Evolutionary conservation across 2,329 filamentous ascomycete species (phyloP).

Genomic region (Microcera coccophila): DNA sequence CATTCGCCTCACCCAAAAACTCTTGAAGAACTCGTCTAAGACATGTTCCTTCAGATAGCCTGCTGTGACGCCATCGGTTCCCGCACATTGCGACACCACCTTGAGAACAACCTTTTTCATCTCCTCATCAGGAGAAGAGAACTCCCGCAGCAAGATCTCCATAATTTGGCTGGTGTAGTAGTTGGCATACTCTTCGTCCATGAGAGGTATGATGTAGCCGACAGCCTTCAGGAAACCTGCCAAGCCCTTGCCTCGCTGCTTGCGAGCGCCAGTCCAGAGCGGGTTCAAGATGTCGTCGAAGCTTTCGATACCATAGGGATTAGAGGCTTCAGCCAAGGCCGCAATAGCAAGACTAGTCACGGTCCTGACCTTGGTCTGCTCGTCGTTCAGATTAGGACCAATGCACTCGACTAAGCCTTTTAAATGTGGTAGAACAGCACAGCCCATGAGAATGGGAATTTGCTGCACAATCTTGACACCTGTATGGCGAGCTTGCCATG

Average conservation of each 20-base stretch:
- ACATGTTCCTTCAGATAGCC: conserved; percentile 95
- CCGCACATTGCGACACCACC: conserved; percentile 92
- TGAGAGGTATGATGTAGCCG: conserved; percentile 95
- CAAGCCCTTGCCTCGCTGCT: conserved; percentile 93
- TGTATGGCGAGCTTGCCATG: conserved; percentile 96
- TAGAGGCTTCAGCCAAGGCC: conserved; percentile 90
- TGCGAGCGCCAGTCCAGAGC: conserved; percentile 91
- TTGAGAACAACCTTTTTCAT: conserved; percentile 99
- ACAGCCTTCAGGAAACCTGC: conserved; percentile 96
- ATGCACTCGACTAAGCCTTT: conserved; percentile 97
- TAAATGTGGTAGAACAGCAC: conserved; percentile 88
- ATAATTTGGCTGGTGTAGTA: conserved; percentile 99
- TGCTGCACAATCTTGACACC: conserved; percentile 99
- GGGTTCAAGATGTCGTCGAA: conserved; percentile 98
- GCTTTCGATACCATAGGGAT: conserved; percentile 97
- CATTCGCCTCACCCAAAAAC: conserved; percentile 97
- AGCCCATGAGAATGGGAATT: conserved; percentile 98
- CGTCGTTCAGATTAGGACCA: conserved; percentile 90
- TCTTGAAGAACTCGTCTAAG: conserved; percentile 95
- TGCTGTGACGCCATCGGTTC: conserved; percentile 90
- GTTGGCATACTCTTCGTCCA: conserved; percentile 99
- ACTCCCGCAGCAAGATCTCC: conserved; percentile 95
- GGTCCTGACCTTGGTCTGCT: conserved; percentile 95
- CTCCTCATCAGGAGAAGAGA: conserved; percentile 94
- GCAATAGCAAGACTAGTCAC: conserved; percentile 94